These are phyloP conservation scores for Ajuga reptans DNA, from an alignment of 305 asterid species.

Conservation along the genomic window DNA sequence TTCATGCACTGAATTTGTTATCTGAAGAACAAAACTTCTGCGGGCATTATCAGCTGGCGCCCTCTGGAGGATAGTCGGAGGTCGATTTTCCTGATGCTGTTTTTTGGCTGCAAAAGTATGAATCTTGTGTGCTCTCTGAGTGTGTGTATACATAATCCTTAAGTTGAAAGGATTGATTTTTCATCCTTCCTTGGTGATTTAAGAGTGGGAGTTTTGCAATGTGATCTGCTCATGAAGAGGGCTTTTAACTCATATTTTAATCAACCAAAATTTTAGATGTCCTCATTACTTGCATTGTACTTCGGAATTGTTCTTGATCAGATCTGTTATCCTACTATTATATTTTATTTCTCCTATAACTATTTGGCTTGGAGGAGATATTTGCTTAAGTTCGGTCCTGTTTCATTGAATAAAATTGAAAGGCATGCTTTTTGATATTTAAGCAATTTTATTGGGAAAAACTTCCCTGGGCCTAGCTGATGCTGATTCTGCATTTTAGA, in stretches of 20 bases:
- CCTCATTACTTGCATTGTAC: not conserved
- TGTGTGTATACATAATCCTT: not conserved
- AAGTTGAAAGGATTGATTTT: not conserved
- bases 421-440: not conserved
- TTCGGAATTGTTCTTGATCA: not conserved
- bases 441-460: not conserved
- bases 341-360: not conserved
- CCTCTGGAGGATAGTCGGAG: no score
- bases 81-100: no score
- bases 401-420: not conserved
- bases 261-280: not conserved
- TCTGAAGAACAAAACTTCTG: not conserved
- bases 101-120: no score
- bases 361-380: not conserved
- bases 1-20: not conserved
- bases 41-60: not conserved
- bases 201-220: not conserved
- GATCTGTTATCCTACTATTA: not conserved
- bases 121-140: not conserved
- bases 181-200: not conserved
- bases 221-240: not conserved
- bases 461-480: not conserved
- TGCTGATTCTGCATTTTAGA: not conserved
- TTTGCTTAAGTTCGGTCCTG: not conserved
- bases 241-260: not conserved